Evolutionary conservation across 805 yeast genomes (phyloP).

Genomic region (Ogataea polymorpha): DNA sequence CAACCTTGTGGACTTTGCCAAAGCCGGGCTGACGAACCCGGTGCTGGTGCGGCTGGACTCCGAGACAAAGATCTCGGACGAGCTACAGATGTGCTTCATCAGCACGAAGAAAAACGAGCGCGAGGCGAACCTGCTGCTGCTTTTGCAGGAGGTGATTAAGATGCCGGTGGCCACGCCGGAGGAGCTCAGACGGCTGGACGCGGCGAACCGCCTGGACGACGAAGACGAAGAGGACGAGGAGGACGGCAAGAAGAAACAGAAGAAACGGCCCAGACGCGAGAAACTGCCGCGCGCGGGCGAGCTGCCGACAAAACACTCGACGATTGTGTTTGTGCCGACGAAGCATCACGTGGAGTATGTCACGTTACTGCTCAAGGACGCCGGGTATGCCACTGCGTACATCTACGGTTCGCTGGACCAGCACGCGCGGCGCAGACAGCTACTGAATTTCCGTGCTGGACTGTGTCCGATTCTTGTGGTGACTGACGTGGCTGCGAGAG

Average conservation of each 20-base stretch:
- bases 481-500: conserved; percentile 98
- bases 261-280: conserved; percentile 43
- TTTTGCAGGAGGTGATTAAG: conserved; percentile 81
- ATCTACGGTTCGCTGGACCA: conserved; percentile 96
- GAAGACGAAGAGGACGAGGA: conserved; percentile 52
- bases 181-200: conserved; percentile 52
- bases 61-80: conserved; percentile 85
- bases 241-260: conserved; percentile 28
- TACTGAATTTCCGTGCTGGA: conserved; percentile 81
- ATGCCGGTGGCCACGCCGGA: conserved; percentile 78
- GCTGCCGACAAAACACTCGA: conserved; percentile 79
- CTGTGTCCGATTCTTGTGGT: conserved; percentile 85
- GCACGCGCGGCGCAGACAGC: conserved; percentile 86
- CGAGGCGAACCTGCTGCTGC: conserved; percentile 76
- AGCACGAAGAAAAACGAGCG: conserved; percentile 80
- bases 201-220: conserved; percentile 45
- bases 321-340: conserved; percentile 94
- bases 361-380: conserved; percentile 60
- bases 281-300: conserved; percentile 77
- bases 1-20: conserved; percentile 91
- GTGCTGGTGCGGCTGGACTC: conserved; percentile 90
- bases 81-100: conserved; percentile 85
- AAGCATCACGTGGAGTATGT: conserved; percentile 97
- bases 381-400: conserved; percentile 83
- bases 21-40: conserved; percentile 92